Evolutionary conservation across 31 red algal species (phyloP).

Genomic region (Odonthalia washingtoniensis): DNA sequence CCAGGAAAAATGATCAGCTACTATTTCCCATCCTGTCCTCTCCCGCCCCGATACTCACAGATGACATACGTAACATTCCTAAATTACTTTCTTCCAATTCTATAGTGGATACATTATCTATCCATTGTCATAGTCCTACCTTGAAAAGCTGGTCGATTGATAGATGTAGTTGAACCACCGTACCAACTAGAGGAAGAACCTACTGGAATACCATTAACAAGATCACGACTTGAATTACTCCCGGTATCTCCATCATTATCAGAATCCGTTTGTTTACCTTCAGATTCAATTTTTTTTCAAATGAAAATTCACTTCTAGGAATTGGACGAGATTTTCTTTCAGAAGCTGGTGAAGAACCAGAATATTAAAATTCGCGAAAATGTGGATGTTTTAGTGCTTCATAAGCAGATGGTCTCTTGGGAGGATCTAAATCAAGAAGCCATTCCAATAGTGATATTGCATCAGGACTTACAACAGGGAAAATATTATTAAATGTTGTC

Average conservation of each 20-base stretch:
- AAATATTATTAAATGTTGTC: slow-evolving; percentile 60
- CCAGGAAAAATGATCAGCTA: neutral
- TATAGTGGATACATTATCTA: slow-evolving; percentile 11
- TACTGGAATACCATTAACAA: slow-evolving; percentile 50
- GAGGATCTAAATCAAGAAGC: slow-evolving; percentile 90
- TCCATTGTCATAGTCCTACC: neutral
- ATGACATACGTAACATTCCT: slow-evolving; percentile 41
- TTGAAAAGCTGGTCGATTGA: neutral
- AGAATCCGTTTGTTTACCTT: slow-evolving; percentile 22
- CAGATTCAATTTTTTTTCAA: slow-evolving; percentile 74
- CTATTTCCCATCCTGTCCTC: neutral
- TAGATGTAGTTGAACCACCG: slow-evolving; percentile 34
- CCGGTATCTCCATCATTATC: slow-evolving; percentile 18
- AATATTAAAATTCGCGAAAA: slow-evolving; percentile 67
- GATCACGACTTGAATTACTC: slow-evolving; percentile 4
- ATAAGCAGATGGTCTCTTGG: slow-evolving; percentile 62
- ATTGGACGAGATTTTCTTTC: slow-evolving; percentile 53
- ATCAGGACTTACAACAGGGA: slow-evolving; percentile 55
- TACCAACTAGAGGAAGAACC: slow-evolving; percentile 63
- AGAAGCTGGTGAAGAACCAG: slow-evolving; percentile 4
- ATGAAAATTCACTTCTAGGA: slow-evolving; percentile 84
- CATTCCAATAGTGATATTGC: slow-evolving; percentile 67
- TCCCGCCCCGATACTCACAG: slow-evolving; percentile 34
- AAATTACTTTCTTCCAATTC: slow-evolving; percentile 43
- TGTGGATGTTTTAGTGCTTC: slow-evolving; percentile 85